Evolutionary conservation across 1,284 basidiomycete species (phyloP), one percentile per base, ranked within the genome.

Genomic region (Trametes polyzona): DNA sequence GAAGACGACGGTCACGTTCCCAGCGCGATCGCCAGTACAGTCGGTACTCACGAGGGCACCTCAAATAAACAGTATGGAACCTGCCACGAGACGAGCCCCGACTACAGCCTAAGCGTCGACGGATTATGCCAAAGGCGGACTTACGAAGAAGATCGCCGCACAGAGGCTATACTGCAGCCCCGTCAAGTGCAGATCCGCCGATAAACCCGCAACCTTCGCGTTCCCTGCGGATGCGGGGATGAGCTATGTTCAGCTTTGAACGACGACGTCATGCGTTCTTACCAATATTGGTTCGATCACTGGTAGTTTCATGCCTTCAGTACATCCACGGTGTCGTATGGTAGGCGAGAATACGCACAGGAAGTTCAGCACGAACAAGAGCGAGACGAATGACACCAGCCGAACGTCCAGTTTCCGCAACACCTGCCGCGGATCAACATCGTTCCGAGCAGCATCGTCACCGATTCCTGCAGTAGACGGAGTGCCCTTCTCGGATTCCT

Each of bases 251-350:
- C 19, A 19, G 17, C 21, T n/a, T 3, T 10, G 6, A 17, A 17
- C 17, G 6, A 26, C 11, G 21, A 21, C 3, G n/a, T 24, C 19
- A 41, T 3, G 80, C 76, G 82, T 32, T 83, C 72, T 85, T 85
- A 48, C 84, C 87, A 59, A 90, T 83, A 65, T 88, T 89, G 29
- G 85, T 80, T 42, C 87, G 76, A 68, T 90, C 88, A 59, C 90
- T 73, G 69, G 37, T 19, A 10, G 5, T 16, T 10, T 10, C 3
- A 39, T 39, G 37, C 19, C 6, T 16, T 39, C 37, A 39, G 37
- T 39, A 21, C 33, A 12, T 35, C n/a, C n/a, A n/a, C n/a, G n/a
- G 33, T 11, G n/a, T 14, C 37, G 37, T n/a, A 19, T 17, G 1
- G 5, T 16, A 19, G 37, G 19, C 10, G 37, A 21, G 4, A 21